A percentile compares a stretch with the other conserved stretches of the same genome.
phyloP scores from a whole-genome alignment of 1,139 yeast species.

The Eremothecium coryli region DNA sequence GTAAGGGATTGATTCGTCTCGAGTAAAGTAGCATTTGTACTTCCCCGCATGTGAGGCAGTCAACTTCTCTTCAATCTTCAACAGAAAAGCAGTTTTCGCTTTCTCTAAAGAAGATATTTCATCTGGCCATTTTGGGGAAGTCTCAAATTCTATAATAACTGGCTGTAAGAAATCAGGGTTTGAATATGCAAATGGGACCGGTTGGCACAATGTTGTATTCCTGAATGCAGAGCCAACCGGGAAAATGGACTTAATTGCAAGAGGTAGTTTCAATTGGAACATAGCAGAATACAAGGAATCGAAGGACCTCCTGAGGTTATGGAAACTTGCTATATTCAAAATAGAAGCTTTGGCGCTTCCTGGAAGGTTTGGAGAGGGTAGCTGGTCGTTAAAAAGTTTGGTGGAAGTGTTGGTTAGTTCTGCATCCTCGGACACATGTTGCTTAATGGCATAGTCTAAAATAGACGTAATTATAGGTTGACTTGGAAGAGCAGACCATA shows the following conservation, averaged over 20 bases:
- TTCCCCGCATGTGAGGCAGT: conserved; percentile 38
- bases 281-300: conserved; percentile 50
- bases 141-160: conserved; percentile 75
- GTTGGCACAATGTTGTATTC: conserved; percentile 63
- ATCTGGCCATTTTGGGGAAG: conserved; percentile 93
- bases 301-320: conserved; percentile 52
- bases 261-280: conserved; percentile 48
- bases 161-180: conserved; percentile 78
- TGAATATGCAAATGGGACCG: conserved; percentile 72
- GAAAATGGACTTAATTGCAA: conserved; percentile 57
- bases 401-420: conserved; percentile 37
- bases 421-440: conserved; percentile 49
- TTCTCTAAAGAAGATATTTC: conserved; percentile 76
- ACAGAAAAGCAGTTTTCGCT: conserved; percentile 79
- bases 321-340: conserved; percentile 45
- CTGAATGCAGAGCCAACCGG: conserved; percentile 70
- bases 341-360: conserved; percentile 46
- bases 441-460: conserved; percentile 49
- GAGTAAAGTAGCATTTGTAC: conserved; percentile 49
- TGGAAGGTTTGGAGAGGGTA: conserved; percentile 56
- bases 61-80: conserved; percentile 59
- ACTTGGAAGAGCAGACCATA: conserved; percentile 59
- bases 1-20: conserved; percentile 60
- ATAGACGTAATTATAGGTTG: conserved; percentile 64
- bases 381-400: conserved; percentile 37